phyloP scores from a whole-genome alignment of 148 eudicot species.

The Rhododendron williamsianum region DNA sequence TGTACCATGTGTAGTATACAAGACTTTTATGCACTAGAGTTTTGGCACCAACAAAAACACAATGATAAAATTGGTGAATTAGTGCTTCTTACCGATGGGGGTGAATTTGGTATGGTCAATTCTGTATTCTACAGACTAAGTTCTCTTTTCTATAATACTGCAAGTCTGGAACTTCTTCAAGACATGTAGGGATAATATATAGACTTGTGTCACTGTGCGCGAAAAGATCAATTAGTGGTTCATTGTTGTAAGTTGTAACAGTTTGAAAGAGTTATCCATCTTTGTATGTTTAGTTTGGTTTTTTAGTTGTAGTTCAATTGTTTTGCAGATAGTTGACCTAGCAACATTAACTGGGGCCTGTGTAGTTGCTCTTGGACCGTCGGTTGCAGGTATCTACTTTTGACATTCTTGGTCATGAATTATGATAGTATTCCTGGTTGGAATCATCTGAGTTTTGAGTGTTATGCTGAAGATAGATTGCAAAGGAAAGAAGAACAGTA shows the following conservation, averaged over 20 bases:
- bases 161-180: neutral
- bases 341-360: conserved; percentile 96
- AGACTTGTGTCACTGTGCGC: neutral
- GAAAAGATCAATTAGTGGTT: neutral
- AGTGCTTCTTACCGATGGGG: neutral
- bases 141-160: neutral
- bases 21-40: no score
- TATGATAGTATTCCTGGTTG: neutral
- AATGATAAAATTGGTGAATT: neutral
- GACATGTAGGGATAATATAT: neutral
- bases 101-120: neutral
- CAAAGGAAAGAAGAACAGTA: neutral
- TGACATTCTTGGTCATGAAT: neutral
- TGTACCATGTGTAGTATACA: no score
- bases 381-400: conserved; percentile 71
- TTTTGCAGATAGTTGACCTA: conserved; percentile 78
- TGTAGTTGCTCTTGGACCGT: conserved; percentile 80
- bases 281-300: neutral
- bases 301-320: neutral
- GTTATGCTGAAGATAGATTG: neutral
- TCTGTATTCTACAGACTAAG: neutral
- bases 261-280: neutral
- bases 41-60: no score
- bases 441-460: neutral
- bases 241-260: neutral